Evolutionary conservation across 169 alveolate species (phyloP).

Genomic region (Plasmodium knowlesi): DNA sequence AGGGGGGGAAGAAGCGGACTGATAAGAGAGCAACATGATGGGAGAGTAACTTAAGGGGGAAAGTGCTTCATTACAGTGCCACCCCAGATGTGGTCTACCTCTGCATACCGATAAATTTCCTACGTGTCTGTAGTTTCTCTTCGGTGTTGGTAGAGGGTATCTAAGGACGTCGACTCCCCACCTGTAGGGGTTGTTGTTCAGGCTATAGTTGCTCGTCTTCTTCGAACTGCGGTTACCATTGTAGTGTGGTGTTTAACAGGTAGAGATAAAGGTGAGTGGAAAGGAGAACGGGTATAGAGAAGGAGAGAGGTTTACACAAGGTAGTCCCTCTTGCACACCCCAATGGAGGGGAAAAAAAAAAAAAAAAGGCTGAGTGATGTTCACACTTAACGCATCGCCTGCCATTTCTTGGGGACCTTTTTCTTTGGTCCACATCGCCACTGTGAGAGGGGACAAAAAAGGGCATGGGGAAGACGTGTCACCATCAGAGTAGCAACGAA

Average conservation of each 20-base stretch:
- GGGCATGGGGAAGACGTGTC: neutral
- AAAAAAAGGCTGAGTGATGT: neutral
- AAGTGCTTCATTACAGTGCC: neutral
- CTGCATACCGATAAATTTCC: conserved; percentile 31
- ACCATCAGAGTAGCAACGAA: neutral
- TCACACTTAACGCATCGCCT: neutral
- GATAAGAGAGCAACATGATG: neutral
- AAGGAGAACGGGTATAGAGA: neutral
- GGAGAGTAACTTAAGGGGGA: neutral
- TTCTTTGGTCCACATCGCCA: neutral
- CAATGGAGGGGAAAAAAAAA: neutral
- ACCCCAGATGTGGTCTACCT: neutral
- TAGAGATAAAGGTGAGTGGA: too few species aligned
- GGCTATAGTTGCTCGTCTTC: conserved; percentile 44
- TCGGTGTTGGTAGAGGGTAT: conserved; percentile 44
- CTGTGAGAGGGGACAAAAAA: neutral
- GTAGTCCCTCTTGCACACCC: neutral
- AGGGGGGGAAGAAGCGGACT: too few species aligned
- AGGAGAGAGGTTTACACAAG: neutral
- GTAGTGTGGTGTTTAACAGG: too few species aligned
- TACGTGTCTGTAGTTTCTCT: conserved; percentile 32
- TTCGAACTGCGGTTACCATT: neutral
- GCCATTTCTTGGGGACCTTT: conserved; percentile 2
- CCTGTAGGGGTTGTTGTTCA: conserved; percentile 40
- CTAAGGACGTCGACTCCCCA: conserved; percentile 71